Evolutionary conservation across 345 rosid species (phyloP), one percentile per base, ranked within the genome.

Genomic region (Euphorbia tirucalli): DNA sequence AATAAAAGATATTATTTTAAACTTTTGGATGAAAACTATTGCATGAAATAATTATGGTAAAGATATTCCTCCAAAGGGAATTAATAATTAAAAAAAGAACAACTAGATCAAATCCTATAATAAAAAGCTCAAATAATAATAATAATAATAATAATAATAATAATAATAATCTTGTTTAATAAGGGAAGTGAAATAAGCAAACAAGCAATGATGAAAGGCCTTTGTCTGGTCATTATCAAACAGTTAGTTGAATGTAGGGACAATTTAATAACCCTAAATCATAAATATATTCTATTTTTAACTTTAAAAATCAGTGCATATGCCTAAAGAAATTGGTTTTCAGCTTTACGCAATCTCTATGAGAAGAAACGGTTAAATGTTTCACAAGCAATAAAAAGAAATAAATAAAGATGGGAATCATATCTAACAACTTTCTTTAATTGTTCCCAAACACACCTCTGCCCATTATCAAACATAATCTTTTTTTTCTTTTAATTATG

Each of bases 311-410:
- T 55, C 64, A 30, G 35, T 68, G 71, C 14, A 13, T 13, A 65
- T 70, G 80, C 78, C 70, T 28, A 49, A 11, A 28, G n/a, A 18
- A 50, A 37, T 25, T 68, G 10, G 61, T 39, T 70, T 65, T 71
- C 72, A 52, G 72, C 76, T 74, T 74, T 66, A 76, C 71, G 76
- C 85, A 77, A 74, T 66, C 78, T 71, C 74, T 19, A 64, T 43
- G 8, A n/a, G 4, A 2, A 61, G 25, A 35, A 37, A 75, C 3
- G 16, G 56, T 24, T 74, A 41, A 22, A 68, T 52, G 72, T 69
- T 75, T 62, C 22, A 49, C 81, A 75, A 75, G 74, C 76, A 72
- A 68, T 52, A 58, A 77, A 77, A 55, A 37, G 7, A 48, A 28
- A 25, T 24, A 43, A 0, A 65, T 9, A 41, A 59, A 30, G 24